Percentiles rank a stretch among this genome's conserved stretches.
phyloP scores from a whole-genome alignment of 768 basidiomycete species.

The Boletus sp. region DNA sequence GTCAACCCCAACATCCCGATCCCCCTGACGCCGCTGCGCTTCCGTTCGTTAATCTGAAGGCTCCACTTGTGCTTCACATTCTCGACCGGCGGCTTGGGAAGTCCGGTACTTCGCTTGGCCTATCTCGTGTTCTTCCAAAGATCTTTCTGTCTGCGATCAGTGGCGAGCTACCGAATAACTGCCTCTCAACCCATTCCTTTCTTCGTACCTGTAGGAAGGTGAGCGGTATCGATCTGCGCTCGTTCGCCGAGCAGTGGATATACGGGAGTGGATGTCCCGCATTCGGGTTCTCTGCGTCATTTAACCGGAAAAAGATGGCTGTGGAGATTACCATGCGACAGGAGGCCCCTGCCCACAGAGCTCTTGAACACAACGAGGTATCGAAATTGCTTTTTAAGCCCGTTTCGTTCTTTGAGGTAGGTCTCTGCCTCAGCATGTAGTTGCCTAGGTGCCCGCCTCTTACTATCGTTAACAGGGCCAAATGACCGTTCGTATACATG shows the following conservation, averaged over 20 bases:
- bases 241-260: constrained; percentile 99
- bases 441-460: constrained; percentile 4
- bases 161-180: constrained; percentile 83
- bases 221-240: constrained; percentile 83
- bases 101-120: constrained; percentile 90
- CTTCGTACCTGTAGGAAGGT: constrained; percentile 91
- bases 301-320: constrained; percentile 97
- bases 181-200: constrained; percentile 87
- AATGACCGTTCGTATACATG: constrained; percentile 98
- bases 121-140: constrained; percentile 93
- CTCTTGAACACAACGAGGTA: constrained; percentile 66
- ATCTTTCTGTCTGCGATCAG: constrained; percentile 92
- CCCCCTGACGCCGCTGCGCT: constrained; percentile 79
- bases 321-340: constrained; percentile 96
- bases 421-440: constrained; percentile 12
- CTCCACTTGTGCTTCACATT: constrained; percentile 94
- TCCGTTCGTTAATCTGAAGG: constrained; percentile 92
- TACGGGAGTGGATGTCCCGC: constrained; percentile 95
- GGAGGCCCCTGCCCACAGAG: constrained; percentile 72
- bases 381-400: constrained; percentile 73
- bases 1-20: constrained; percentile 81
- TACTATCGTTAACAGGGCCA: constrained; percentile 59
- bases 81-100: constrained; percentile 92
- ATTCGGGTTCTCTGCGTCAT: constrained; percentile 85
- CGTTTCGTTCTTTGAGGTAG: constrained; percentile 84